Evolutionary conservation across 768 basidiomycete genomes (phyloP).

Genomic region (Scleroderma citrinum): DNA sequence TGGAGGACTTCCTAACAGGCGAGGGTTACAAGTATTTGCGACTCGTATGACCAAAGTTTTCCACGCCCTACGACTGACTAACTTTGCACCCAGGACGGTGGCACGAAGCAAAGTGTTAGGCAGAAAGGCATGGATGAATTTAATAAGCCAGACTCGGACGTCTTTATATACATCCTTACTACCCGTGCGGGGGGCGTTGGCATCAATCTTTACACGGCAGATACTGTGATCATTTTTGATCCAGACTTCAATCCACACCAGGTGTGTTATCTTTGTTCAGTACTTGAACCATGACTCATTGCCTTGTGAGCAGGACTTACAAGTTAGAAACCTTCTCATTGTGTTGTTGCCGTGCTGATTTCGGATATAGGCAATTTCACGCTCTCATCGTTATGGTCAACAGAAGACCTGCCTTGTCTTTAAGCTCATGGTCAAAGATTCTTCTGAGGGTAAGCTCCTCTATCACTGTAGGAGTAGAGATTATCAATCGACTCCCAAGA

Average conservation of each 20-base stretch:
- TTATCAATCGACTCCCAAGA: constrained; percentile 42
- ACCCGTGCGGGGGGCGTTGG: constrained; percentile 93
- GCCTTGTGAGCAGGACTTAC: constrained; percentile 60
- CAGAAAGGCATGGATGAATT: constrained; percentile 96
- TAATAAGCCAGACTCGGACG: constrained; percentile 80
- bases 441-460: constrained; percentile 66
- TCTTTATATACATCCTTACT: constrained; percentile 87
- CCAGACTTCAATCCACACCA: constrained; percentile 99
- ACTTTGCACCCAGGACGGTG: constrained; percentile 63
- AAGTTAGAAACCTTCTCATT: constrained; percentile 48
- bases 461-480: neutral
- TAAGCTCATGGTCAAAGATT: constrained; percentile 93
- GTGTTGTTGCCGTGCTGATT: constrained; percentile 1
- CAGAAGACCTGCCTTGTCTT: constrained; percentile 92
- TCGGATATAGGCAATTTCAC: constrained; percentile 72
- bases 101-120: constrained; percentile 74
- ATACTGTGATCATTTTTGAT: constrained; percentile 90
- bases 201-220: constrained; percentile 88
- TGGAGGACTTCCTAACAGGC: constrained; percentile 84
- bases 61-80: constrained; percentile 4
- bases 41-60: constrained; percentile 42
- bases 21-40: constrained; percentile 78
- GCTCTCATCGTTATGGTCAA: constrained; percentile 93
- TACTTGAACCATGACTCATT: constrained; percentile 5
- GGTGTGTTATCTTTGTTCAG: constrained; percentile 34